Conservation (phyloP, 1,284 basidiomycete genomes). For the Apiotrichum gamsii region DNA sequence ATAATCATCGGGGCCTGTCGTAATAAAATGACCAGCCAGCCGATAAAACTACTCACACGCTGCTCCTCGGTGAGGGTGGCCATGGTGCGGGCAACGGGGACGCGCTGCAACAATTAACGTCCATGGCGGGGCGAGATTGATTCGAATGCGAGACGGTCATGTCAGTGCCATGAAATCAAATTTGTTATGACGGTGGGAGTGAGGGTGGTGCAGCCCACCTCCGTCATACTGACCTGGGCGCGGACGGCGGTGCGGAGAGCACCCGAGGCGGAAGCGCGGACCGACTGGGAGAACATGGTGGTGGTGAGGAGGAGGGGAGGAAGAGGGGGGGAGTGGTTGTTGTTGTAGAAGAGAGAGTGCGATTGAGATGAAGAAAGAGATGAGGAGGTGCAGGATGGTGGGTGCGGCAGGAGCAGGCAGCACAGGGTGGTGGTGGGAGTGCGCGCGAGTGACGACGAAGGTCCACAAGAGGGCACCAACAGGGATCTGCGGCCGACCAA, state of each 20-base stretch:
- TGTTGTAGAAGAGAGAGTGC: too few species aligned
- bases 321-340: background rate
- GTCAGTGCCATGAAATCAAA: conserved; percentile 5
- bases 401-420: background rate
- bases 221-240: conserved; percentile 11
- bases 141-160: background rate
- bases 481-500: too few species aligned
- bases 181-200: conserved; percentile 1
- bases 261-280: conserved; percentile 28
- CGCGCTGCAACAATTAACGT: conserved; percentile 27
- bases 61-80: conserved; percentile 40
- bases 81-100: conserved; percentile 34
- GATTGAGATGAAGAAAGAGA: too few species aligned
- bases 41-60: conserved; percentile 28
- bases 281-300: conserved; percentile 31
- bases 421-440: background rate
- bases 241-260: conserved; percentile 24
- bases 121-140: too few species aligned
- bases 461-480: too few species aligned
- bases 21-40: background rate
- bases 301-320: background rate
- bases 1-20: background rate
- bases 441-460: background rate
- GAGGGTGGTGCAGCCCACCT: too few species aligned
- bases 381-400: conserved; percentile 1